Conservation (phyloP, 768 basidiomycete species). For the Lactarius quietus region DNA sequence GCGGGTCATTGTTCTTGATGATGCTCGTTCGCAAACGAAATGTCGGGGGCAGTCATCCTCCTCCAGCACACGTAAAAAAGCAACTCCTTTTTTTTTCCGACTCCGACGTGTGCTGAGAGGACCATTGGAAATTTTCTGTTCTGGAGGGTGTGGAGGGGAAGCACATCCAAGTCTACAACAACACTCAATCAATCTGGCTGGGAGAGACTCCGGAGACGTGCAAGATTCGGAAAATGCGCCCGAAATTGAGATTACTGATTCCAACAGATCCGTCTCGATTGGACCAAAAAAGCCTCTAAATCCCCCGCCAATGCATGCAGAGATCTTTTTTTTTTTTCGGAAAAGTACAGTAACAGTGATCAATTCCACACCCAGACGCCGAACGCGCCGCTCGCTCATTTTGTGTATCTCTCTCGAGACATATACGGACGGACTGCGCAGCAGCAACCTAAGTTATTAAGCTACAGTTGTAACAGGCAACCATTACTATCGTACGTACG, state of each 20-base stretch:
- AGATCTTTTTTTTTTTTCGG: too few species aligned
- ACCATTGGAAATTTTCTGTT: neutral
- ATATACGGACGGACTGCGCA: neutral
- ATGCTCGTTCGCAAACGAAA: neutral
- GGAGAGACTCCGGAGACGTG: neutral
- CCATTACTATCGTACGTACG: too few species aligned
- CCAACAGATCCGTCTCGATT: neutral
- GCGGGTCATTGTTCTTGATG: neutral
- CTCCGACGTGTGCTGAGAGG: neutral
- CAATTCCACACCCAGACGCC: neutral
- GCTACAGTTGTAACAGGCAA: too few species aligned
- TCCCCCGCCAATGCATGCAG: too few species aligned
- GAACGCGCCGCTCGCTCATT: neutral
- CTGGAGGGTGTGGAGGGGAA: too few species aligned
- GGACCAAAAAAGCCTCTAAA: neutral
- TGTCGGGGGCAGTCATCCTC: neutral
- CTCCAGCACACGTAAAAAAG: neutral
- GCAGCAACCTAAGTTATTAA: neutral
- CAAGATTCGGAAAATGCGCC: neutral
- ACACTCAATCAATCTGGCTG: neutral
- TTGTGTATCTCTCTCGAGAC: too few species aligned
- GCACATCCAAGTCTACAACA: too few species aligned
- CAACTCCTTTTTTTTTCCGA: neutral
- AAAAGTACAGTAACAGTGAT: too few species aligned
- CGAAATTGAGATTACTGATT: neutral